Percentiles rank a stretch among this genome's conserved stretches.
These are phyloP conservation scores for Euphorbia celastroides DNA, from an alignment of 441 rosid species.

Conservation along the genomic window DNA sequence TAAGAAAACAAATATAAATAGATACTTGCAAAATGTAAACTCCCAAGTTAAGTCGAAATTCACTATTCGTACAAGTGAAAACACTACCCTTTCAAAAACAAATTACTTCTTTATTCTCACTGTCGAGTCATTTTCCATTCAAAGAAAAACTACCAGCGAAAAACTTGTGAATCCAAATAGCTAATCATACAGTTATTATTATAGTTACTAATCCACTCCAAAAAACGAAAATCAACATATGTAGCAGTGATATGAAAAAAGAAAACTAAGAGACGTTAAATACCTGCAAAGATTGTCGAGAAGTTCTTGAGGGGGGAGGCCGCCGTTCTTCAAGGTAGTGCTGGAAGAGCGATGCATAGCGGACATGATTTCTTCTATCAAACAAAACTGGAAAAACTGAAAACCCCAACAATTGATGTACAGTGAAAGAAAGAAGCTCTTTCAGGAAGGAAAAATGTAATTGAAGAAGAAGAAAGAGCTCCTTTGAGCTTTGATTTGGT, in stretches of 20 bases:
- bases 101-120: not conserved
- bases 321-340: conserved; percentile 61
- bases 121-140: not conserved
- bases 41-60: not conserved
- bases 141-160: not conserved
- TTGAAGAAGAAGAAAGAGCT: not conserved
- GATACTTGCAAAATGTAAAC: not conserved
- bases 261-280: not conserved
- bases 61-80: not conserved
- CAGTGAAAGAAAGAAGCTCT: conserved; percentile 10
- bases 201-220: not conserved
- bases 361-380: conserved; percentile 38
- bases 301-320: conserved; percentile 90
- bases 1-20: not conserved
- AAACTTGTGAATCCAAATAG: not conserved
- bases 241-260: not conserved
- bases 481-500: not conserved
- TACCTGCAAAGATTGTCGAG: conserved; percentile 99
- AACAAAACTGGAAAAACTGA: not conserved
- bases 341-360: conserved; percentile 68
- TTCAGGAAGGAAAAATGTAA: not conserved
- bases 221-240: too few species aligned
- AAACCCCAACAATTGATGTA: not conserved
- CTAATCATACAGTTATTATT: not conserved
- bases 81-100: not conserved